phyloP scores from a whole-genome alignment of 257 asterid genomes.

The Eucommia ulmoides region DNA sequence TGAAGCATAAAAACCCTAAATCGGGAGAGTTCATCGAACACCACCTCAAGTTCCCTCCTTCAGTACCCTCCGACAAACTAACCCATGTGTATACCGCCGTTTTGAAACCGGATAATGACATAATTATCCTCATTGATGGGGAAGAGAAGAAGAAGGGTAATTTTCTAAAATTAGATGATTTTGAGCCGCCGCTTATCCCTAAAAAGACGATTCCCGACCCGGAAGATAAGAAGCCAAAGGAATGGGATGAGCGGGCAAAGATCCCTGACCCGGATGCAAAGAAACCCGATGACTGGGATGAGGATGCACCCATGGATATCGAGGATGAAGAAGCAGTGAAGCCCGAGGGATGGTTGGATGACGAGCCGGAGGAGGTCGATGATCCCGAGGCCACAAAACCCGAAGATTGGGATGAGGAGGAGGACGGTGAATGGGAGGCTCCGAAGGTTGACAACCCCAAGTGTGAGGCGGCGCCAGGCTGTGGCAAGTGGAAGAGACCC shows the following conservation, averaged over 20 bases:
- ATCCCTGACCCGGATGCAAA: slow-evolving; percentile 90
- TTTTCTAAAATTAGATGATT: slow-evolving; percentile 66
- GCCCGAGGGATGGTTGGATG: slow-evolving; percentile 98
- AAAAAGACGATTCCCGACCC: slow-evolving; percentile 92
- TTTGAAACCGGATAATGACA: slow-evolving; percentile 58
- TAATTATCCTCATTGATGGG: slow-evolving; percentile 76
- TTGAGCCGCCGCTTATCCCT: slow-evolving; percentile 84
- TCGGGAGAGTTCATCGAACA: slow-evolving; percentile 71
- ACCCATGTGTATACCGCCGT: slow-evolving; percentile 95
- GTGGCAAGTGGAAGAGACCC: slow-evolving; percentile 96
- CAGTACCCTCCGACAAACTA: slow-evolving; percentile 82
- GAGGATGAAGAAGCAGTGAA: slow-evolving; percentile 81
- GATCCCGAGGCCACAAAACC: slow-evolving; percentile 92
- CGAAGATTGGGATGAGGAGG: slow-evolving; percentile 97
- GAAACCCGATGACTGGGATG: slow-evolving; percentile 98
- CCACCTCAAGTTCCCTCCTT: slow-evolving; percentile 89
- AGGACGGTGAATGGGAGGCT: slow-evolving; percentile 98
- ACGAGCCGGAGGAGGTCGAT: slow-evolving; percentile 91
- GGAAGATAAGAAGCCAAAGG: slow-evolving; percentile 91
- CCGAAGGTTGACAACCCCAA: slow-evolving; percentile 78
- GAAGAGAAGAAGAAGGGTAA: slow-evolving; percentile 89
- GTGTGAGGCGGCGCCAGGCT: slow-evolving; percentile 81
- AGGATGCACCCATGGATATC: slow-evolving; percentile 83
- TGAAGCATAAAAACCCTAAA: slow-evolving; percentile 88
- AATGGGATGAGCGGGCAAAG: slow-evolving; percentile 93